Evolutionary conservation across 371 early-diverging fungal species (phyloP), one percentile per base, ranked within the genome.

Genomic region (Catenaria anguillulae): DNA sequence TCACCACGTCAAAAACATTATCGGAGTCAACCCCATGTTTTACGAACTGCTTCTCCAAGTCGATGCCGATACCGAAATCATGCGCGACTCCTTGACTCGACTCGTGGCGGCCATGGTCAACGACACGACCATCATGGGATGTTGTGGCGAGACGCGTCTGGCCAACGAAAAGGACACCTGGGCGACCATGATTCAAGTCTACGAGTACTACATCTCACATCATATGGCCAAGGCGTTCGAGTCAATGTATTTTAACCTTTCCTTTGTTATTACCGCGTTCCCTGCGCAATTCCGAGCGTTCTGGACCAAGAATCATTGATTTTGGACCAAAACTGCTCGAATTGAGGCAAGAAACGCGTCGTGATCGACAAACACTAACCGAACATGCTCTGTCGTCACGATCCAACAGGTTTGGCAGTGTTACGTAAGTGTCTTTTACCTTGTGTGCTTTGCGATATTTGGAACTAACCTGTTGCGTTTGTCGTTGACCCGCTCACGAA

Each of bases 101-200:
- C 77, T 97, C 81, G 82, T 95, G 31, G 85, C 91, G 42, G 75
- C 78, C 45, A 89, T 93, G 87, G 77, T 86, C 61, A 84, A 90
- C 70, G 95, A 97, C 71, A 80, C 82, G 52, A 84, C 86, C 70
- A 82, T 94, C 64, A 85, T 91, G 68, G 97, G 94, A 50, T 75
- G 91, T 26, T 95, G 93, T 66, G 96, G 96, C 56, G 94, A 95
- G 76, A 93, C 94, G 0, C 77, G 78, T 66, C 77, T 93, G 52
- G 86, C 87, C 6, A 93, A 94, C 71, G 88, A 91, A 70, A 85
- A 87, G 66, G 77, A 79, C 33, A 85, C 90, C 12, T 88, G 89
- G 87, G 90, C 91, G 29, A 95, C 98, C 0, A 95, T 95, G 92
- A 92, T 97, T 73, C 98, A 99, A 70, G 97, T 98, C 21, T 95